Base-by-base conservation (phyloP, 768 basidiomycete genomes). In the Epithele typhae region DNA sequence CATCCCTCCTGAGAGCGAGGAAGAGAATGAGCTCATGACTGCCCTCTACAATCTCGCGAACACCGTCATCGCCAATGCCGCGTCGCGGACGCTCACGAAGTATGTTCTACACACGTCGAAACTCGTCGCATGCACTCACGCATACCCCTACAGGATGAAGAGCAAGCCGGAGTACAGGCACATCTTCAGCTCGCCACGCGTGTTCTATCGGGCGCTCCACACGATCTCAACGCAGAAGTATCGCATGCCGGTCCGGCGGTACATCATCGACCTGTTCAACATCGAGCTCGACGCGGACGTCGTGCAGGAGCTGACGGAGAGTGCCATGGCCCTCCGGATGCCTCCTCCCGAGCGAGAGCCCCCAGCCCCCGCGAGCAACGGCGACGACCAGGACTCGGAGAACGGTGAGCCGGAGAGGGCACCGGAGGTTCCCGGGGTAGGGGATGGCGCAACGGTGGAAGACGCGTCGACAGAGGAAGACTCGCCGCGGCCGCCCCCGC, bases 31-130 rank as follows among this genome's bases (percentile, higher is more conserved):
- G 56, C 84, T 91, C 23, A 76, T 94, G 56, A 84, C 86, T 4
- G 89, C 91, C 4, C 89, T 99, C 40, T 87, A 92, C 57, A 97
- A 97, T 62, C 73, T 99, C 34, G 84, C 87, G 23, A 99, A 99
- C 61, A 91, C 93, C 17, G 93, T 98, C 41, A 88, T 98, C 48
- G 93, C 94, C 0, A 94, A 94, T 59, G 81, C 90, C 19, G 93
- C 96, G 1, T 98, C 96, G 19, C 80, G 92, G 37, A 85, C 91
- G 15, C 71, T 99, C 32, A 84, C 91, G 23, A 81, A 79, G 92
- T 93, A 59, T 53, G 76, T 64, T 17, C 5, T 40, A n/a, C n/a
- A n/a, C n/a, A n/a, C n/a, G n/a, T n/a, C n/a, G n/a, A n/a, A n/a
- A n/a, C n/a, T n/a, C n/a, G n/a, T n/a, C n/a, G n/a, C n/a, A n/a